A percentile compares a stretch with the other conserved stretches of the same genome.
Conservation (phyloP, 2,329 filamentous ascomycete genomes). For the Calonectria hawksworthii region DNA sequence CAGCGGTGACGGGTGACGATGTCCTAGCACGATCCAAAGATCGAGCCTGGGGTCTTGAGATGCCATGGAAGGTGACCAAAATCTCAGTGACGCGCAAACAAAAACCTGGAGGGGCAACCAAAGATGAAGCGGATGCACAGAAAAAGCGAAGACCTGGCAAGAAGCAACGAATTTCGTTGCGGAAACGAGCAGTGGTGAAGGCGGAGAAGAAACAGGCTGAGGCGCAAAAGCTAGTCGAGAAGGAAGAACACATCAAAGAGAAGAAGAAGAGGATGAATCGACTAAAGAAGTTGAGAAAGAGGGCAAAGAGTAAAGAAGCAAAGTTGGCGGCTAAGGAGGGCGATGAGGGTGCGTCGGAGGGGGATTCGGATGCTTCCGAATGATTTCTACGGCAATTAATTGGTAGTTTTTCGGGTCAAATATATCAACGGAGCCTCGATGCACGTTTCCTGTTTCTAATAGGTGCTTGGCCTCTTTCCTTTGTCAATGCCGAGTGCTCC, state of each 20-base stretch:
- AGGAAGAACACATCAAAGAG: constrained; percentile 69
- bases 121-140: constrained; percentile 35
- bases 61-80: constrained; percentile 70
- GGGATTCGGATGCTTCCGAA: constrained; percentile 34
- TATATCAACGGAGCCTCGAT: background rate
- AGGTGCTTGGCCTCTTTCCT: background rate
- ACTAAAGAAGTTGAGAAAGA: constrained; percentile 71
- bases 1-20: constrained; percentile 67
- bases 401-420: background rate
- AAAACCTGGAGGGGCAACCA: constrained; percentile 24
- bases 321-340: constrained; percentile 52
- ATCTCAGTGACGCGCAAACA: constrained; percentile 54
- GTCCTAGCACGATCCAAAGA: constrained; percentile 59
- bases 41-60: constrained; percentile 70
- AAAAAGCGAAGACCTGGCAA: constrained; percentile 67
- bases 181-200: constrained; percentile 59
- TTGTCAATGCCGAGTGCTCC: background rate
- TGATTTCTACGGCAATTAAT: background rate
- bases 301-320: constrained; percentile 69
- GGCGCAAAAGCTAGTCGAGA: constrained; percentile 58
- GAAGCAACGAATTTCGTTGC: constrained; percentile 67
- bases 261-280: constrained; percentile 75
- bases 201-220: constrained; percentile 56
- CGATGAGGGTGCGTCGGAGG: constrained; percentile 42
- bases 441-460: background rate